phyloP scores from a whole-genome alignment of 345 rosid species.

The Lepidium aucheri region DNA sequence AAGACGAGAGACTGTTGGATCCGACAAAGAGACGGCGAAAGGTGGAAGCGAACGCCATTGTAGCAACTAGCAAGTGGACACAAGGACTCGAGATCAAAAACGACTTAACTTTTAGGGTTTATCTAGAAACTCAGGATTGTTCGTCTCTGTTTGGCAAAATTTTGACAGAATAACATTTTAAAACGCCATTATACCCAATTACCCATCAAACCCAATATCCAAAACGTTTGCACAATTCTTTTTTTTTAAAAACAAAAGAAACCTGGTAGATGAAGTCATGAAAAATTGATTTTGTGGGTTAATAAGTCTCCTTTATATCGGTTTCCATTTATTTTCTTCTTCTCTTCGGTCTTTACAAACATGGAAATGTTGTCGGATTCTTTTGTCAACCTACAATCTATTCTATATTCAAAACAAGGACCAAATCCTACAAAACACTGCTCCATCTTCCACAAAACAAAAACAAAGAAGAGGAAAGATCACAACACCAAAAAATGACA shows the following conservation, averaged over 20 bases:
- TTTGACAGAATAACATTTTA: no score
- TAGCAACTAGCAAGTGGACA: not conserved
- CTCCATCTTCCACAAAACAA: not conserved
- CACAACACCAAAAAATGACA: slow-evolving; percentile 8
- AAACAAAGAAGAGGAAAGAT: slow-evolving; percentile 16
- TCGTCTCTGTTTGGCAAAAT: no score
- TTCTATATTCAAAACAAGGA: slow-evolving; percentile 6
- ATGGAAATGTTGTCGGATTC: slow-evolving; percentile 13
- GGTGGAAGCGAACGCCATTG: slow-evolving; percentile 54
- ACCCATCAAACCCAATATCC: no score
- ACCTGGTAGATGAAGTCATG: no score
- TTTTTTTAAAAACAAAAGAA: no score
- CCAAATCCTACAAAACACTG: not conserved
- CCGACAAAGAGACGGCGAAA: slow-evolving; percentile 38
- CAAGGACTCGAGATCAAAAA: not conserved
- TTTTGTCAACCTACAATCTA: slow-evolving; percentile 21
- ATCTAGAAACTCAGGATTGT: no score
- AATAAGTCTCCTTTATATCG: not conserved
- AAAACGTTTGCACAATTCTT: no score
- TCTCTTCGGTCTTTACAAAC: slow-evolving; percentile 17
- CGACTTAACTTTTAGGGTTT: not conserved
- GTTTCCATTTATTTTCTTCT: slow-evolving; percentile 1
- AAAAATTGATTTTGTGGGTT: not conserved
- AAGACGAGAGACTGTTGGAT: slow-evolving; percentile 27
- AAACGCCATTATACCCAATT: no score